Percentiles rank a stretch among this genome's conserved stretches.
Conservation (phyloP, 768 basidiomycete genomes). For the Rhodotorula graminis region DNA sequence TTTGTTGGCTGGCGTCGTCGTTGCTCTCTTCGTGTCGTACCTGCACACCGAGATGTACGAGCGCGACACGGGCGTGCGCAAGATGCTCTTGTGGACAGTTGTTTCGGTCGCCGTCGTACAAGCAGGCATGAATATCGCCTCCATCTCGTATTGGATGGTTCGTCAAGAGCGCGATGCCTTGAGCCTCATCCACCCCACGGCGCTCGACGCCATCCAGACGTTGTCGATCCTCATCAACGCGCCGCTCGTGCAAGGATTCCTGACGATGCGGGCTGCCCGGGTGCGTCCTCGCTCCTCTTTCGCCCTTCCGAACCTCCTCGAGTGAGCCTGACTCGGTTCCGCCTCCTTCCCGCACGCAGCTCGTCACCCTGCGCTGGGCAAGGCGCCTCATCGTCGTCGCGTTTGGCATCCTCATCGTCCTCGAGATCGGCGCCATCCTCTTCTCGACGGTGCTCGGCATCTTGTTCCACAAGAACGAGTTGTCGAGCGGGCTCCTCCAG, state of each 20-base stretch:
- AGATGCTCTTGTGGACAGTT: background rate
- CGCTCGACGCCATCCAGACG: background rate
- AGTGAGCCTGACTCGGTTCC: too few species aligned
- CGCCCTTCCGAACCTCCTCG: too few species aligned
- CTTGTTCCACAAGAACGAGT: background rate
- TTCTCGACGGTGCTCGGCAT: background rate
- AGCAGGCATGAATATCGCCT: background rate
- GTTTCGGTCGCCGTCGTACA: background rate
- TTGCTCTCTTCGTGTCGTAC: background rate
- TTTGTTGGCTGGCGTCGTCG: background rate
- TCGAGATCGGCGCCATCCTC: background rate
- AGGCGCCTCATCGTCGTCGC: too few species aligned
- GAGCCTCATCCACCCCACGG: background rate
- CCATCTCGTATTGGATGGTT: background rate
- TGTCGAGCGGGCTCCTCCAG: background rate
- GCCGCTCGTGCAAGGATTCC: background rate
- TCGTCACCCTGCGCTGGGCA: background rate
- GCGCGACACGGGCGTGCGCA: background rate
- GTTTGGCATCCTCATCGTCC: background rate
- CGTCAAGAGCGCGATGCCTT: background rate
- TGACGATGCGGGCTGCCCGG: background rate
- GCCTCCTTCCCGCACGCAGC: background rate
- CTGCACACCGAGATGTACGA: background rate
- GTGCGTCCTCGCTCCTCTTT: background rate
- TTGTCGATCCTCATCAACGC: background rate